A percentile compares a stretch with the other conserved stretches of the same genome.
Conservation (phyloP, 768 basidiomycete genomes). For the Serpula lacrymans region DNA sequence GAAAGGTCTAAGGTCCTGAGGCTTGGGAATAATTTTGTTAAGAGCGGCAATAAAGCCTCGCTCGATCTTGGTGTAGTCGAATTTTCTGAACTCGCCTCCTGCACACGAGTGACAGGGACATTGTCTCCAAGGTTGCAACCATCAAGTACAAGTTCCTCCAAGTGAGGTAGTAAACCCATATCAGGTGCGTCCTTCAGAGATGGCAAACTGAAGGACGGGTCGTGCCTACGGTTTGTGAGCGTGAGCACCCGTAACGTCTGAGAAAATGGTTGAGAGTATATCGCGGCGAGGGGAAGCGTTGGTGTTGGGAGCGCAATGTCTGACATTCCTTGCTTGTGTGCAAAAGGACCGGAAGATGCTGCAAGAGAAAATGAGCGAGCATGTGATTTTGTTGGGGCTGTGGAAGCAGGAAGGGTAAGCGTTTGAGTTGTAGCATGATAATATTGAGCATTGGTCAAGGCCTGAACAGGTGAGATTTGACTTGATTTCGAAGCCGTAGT, state of each 20-base stretch:
- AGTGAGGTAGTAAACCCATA: constrained; percentile 49
- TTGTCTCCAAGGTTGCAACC: constrained; percentile 66
- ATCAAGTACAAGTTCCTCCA: constrained; percentile 75
- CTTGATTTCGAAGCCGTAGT: constrained; percentile 19
- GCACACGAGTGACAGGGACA: constrained; percentile 44
- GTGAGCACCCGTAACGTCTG: constrained; percentile 53
- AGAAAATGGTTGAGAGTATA: constrained; percentile 59
- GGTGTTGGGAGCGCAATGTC: constrained; percentile 62
- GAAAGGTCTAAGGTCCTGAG: constrained; percentile 68
- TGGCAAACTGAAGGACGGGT: constrained; percentile 61
- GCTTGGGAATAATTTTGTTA: constrained; percentile 68
- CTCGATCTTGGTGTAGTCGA: constrained; percentile 40
- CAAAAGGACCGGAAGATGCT: constrained; percentile 16
- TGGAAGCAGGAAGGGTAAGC: constrained; percentile 61
- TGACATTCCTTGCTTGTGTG: constrained; percentile 13
- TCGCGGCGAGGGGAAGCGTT: constrained; percentile 62
- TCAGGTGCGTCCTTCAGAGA: constrained; percentile 21
- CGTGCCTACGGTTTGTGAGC: constrained; percentile 63
- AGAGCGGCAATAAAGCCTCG: constrained; percentile 54
- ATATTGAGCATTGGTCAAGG: constrained; percentile 53
- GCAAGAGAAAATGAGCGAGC: constrained; percentile 60
- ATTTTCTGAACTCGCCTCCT: constrained; percentile 26
- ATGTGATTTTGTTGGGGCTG: constrained; percentile 50
- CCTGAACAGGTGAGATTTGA: constrained; percentile 24
- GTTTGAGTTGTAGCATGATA: constrained; percentile 54